Evolutionary conservation across 495 filamentous ascomycete species (phyloP).

Genomic region (Penicillium salamii): DNA sequence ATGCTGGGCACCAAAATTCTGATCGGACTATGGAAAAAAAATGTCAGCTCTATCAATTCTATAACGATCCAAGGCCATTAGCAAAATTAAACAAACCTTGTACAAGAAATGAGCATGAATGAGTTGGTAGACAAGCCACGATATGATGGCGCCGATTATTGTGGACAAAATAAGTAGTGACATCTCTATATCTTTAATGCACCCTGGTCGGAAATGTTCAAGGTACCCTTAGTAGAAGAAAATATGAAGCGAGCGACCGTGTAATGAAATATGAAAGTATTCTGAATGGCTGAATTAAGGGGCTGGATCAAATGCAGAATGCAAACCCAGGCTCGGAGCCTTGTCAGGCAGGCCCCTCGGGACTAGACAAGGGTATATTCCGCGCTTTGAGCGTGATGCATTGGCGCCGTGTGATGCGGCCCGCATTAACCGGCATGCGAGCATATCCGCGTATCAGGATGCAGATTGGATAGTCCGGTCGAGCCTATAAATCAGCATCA

Average conservation of each 20-base stretch:
- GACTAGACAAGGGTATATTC: background rate
- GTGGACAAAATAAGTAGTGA: background rate
- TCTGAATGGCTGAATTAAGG: background rate
- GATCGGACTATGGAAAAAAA: background rate
- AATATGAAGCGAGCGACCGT: background rate
- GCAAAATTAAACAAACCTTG: no score
- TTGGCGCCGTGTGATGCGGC: background rate
- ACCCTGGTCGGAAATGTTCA: background rate
- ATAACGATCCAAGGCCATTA: no score
- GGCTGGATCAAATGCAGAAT: no score
- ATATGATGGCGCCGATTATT: background rate
- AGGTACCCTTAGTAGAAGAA: background rate
- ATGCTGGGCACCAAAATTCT: constrained; percentile 12
- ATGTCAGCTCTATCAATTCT: background rate
- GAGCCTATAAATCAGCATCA: background rate
- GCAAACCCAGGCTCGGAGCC: no score
- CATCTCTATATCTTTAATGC: background rate
- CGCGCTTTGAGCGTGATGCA: background rate
- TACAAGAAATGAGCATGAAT: background rate
- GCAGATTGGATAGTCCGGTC: background rate
- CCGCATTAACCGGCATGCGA: background rate
- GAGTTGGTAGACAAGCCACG: background rate
- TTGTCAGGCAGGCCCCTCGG: background rate
- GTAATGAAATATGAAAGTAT: background rate
- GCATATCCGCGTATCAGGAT: background rate